These are phyloP conservation scores for Oryza officinalis DNA, from an alignment of 176 grass and related monocot species.

Conservation along the genomic window DNA sequence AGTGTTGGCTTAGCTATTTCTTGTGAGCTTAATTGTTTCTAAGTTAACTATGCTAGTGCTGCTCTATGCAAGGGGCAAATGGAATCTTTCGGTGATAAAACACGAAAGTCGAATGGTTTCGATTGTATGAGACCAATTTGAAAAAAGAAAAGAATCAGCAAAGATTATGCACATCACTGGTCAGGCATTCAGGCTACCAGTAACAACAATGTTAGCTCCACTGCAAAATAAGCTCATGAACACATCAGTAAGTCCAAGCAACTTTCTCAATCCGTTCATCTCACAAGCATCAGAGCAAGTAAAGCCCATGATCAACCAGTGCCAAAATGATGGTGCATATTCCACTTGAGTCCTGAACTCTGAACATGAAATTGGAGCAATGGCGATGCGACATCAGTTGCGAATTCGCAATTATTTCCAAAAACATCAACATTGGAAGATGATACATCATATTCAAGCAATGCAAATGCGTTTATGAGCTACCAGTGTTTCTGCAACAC, in stretches of 20 bases:
- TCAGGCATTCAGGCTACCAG: no score
- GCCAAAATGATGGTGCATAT: not conserved
- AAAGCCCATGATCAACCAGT: not conserved
- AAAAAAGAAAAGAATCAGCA: no score
- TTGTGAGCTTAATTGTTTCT: no score
- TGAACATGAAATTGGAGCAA: not conserved
- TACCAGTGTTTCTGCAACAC: constrained; percentile 7
- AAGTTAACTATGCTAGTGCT: no score
- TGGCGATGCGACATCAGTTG: not conserved
- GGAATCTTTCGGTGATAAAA: no score
- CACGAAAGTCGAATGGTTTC: no score
- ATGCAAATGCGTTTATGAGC: constrained; percentile 19
- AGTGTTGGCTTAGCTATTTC: no score
- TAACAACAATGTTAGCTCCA: no score
- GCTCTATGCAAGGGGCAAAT: no score
- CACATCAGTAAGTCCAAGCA: not conserved
- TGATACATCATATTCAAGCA: constrained; percentile 8
- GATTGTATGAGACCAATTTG: no score
- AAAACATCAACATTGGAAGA: constrained; percentile 9
- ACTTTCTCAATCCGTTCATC: not conserved
- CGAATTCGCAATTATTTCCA: not conserved
- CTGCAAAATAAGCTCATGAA: not conserved
- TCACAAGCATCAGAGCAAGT: not conserved
- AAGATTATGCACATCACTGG: no score
- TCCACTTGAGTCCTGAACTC: no score